phyloP scores from a whole-genome alignment of 2,329 filamentous ascomycete genomes.

The Colletotrichum cuscutae region DNA sequence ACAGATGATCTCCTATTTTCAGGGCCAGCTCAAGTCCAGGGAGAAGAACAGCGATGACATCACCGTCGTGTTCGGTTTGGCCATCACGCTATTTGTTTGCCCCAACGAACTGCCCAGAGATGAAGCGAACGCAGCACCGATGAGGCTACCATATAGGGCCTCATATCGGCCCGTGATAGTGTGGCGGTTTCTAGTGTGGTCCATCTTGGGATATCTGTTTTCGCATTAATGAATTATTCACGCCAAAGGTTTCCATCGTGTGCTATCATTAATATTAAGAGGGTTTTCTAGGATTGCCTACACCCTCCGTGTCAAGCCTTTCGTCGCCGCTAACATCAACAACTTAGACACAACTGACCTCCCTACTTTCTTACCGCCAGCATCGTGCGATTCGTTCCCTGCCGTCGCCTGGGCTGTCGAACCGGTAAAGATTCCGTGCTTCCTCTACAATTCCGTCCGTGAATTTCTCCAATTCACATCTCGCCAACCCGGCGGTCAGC shows the following conservation, averaged over 20 bases:
- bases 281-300: neutral
- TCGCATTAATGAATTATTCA: neutral
- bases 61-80: neutral
- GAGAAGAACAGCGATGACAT: conserved; percentile 7
- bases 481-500: too few species aligned
- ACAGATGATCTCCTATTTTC: neutral
- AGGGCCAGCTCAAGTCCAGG: neutral
- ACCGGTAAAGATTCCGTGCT: neutral
- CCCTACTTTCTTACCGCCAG: too few species aligned
- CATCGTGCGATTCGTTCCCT: neutral
- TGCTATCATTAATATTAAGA: neutral
- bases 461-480: neutral
- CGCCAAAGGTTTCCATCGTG: neutral
- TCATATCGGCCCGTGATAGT: neutral
- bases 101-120: neutral
- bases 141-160: neutral
- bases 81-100: too few species aligned
- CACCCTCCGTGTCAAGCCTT: too few species aligned
- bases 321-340: too few species aligned
- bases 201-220: neutral
- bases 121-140: neutral
- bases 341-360: too few species aligned
- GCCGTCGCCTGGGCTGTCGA: neutral
- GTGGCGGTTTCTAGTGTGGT: neutral
- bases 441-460: neutral